These are phyloP conservation scores for Pichia sp. DNA, from an alignment of 1,139 yeast species.

Conservation along the genomic window DNA sequence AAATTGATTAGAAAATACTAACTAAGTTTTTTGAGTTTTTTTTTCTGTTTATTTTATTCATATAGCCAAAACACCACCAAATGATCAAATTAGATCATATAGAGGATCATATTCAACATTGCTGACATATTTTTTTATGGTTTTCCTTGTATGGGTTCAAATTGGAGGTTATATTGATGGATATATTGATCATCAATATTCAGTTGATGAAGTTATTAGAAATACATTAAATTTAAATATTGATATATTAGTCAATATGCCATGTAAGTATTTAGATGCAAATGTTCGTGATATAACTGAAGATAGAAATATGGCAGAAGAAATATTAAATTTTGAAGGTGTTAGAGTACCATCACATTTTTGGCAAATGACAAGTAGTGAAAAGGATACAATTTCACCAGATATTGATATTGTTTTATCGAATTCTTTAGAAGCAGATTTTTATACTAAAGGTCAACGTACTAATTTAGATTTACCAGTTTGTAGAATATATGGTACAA, in stretches of 20 bases:
- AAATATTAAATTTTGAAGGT: constrained; percentile 64
- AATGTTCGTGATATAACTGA: constrained; percentile 72
- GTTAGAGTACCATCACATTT: constrained; percentile 41
- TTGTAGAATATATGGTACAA: constrained; percentile 81
- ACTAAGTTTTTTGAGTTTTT: not conserved
- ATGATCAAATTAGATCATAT: constrained; percentile 66
- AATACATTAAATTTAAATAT: constrained; percentile 63
- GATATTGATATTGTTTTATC: constrained; percentile 60
- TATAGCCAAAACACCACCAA: constrained; percentile 69
- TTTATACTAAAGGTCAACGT: constrained; percentile 38
- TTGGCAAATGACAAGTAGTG: constrained; percentile 39
- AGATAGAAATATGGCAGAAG: constrained; percentile 74
- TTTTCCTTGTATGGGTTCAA: constrained; percentile 79
- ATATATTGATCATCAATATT: constrained; percentile 67
- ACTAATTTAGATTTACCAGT: constrained; percentile 57
- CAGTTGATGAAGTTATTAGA: constrained; percentile 59
- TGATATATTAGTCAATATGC: constrained; percentile 78
- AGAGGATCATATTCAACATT: constrained; percentile 78
- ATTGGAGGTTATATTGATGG: constrained; percentile 85
- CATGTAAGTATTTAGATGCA: constrained; percentile 70
- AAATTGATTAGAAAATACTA: not conserved
- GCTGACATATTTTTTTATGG: constrained; percentile 49
- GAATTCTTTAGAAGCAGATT: constrained; percentile 61
- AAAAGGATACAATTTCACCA: constrained; percentile 50
- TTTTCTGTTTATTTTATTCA: constrained; percentile 1